Conservation (phyloP, 352 stramenopile genomes). For the Elongisporangium undulatum region DNA sequence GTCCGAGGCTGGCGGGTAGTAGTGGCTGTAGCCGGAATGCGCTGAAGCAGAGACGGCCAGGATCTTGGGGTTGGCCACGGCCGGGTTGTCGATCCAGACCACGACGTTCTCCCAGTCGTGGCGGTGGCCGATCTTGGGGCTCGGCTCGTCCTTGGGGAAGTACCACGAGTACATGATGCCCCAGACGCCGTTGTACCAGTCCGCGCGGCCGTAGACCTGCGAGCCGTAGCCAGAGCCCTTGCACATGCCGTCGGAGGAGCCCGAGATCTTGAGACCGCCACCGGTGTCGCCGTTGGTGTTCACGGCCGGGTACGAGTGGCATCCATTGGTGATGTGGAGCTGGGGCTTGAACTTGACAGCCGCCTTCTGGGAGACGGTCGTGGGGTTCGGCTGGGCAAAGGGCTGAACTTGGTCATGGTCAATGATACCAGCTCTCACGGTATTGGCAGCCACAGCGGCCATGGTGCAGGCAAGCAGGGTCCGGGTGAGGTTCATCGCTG, state of each 20-base stretch:
- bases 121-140: constrained; percentile 17
- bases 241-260: constrained; percentile 17
- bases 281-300: constrained; percentile 18
- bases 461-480: constrained; percentile 10
- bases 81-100: constrained; percentile 28
- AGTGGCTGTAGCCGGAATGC: constrained; percentile 20
- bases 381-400: constrained; percentile 15
- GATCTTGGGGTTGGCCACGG: constrained; percentile 14
- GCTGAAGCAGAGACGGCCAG: constrained; percentile 13
- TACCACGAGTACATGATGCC: constrained; percentile 34
- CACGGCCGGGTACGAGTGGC: constrained; percentile 27
- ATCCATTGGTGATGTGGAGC: constrained; percentile 24
- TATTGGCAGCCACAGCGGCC: constrained; percentile 1
- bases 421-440: constrained; percentile 13
- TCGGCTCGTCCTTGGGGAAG: constrained; percentile 35
- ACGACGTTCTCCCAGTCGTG: constrained; percentile 39
- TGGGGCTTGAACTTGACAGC: constrained; percentile 28
- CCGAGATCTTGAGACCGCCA: constrained; percentile 22
- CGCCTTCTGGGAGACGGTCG: constrained; percentile 10
- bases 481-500: no score
- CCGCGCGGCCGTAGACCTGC: constrained; percentile 15
- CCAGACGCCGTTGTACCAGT: constrained; percentile 13
- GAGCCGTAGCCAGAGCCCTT: constrained; percentile 23
- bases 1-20: constrained; percentile 14
- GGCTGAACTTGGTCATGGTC: constrained; percentile 19